Evolutionary conservation across 2,329 filamentous ascomycete genomes (phyloP).

Genomic region (Thielaviopsis ethacetica): DNA sequence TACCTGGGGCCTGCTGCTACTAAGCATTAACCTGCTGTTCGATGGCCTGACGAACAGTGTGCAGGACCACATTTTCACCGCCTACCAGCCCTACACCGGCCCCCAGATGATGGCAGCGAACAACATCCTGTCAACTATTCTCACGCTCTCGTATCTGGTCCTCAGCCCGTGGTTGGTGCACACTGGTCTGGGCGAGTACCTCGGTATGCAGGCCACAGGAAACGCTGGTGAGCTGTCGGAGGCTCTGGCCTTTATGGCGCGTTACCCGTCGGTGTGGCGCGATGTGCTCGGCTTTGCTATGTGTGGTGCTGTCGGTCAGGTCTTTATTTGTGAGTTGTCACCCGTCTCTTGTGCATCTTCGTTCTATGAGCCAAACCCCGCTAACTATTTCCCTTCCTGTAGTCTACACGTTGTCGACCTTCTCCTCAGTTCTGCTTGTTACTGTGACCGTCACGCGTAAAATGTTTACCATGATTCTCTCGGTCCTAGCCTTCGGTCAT

Average conservation of each 20-base stretch:
- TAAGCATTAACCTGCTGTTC: slow-evolving; percentile 81
- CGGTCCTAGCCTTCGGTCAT: slow-evolving; percentile 89
- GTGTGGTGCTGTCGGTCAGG: slow-evolving; percentile 83
- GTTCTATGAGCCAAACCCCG: neutral
- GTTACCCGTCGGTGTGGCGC: slow-evolving; percentile 66
- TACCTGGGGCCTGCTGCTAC: slow-evolving; percentile 64
- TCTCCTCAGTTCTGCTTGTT: slow-evolving; percentile 80
- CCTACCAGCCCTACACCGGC: slow-evolving; percentile 67
- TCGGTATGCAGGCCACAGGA: slow-evolving; percentile 48
- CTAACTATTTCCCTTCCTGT: slow-evolving; percentile 13
- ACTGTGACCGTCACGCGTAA: slow-evolving; percentile 96
- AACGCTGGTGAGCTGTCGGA: slow-evolving; percentile 59
- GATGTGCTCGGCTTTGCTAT: slow-evolving; percentile 81
- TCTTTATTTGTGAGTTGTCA: slow-evolving; percentile 64
- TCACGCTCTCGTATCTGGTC: slow-evolving; percentile 64
- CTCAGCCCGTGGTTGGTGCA: slow-evolving; percentile 64
- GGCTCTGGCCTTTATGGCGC: slow-evolving; percentile 65
- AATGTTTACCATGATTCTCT: slow-evolving; percentile 98
- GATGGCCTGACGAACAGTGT: slow-evolving; percentile 94
- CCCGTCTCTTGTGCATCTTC: neutral
- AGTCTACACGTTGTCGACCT: slow-evolving; percentile 85
- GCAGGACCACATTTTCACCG: slow-evolving; percentile 81
- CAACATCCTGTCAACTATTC: slow-evolving; percentile 67
- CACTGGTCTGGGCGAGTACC: slow-evolving; percentile 45
- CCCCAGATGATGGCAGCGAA: slow-evolving; percentile 99